phyloP scores from a whole-genome alignment of 768 basidiomycete species.

The Asterophora parasitica region DNA sequence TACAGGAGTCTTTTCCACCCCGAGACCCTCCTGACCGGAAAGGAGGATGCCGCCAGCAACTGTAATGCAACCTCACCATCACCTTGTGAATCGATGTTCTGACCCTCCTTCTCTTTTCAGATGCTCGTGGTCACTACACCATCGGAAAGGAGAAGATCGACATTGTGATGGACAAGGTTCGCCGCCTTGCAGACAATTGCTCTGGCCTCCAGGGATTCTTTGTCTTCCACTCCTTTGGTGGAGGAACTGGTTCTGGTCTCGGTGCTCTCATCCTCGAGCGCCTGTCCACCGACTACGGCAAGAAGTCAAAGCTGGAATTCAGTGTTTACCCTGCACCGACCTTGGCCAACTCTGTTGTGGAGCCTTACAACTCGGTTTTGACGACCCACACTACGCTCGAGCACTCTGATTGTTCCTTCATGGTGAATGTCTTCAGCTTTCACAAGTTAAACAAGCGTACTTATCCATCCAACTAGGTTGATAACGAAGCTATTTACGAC shows the following conservation, averaged over 20 bases:
- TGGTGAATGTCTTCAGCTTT: conserved; percentile 46
- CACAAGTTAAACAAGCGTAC: neutral
- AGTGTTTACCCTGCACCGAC: conserved; percentile 94
- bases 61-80: conserved; percentile 50
- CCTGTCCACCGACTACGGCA: conserved; percentile 95
- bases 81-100: conserved; percentile 8
- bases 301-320: conserved; percentile 98
- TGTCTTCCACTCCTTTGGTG: conserved; percentile 99
- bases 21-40: conserved; percentile 93
- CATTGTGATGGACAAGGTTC: conserved; percentile 91
- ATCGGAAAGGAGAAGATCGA: conserved; percentile 98
- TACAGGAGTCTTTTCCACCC: conserved; percentile 97
- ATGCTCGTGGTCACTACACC: conserved; percentile 97
- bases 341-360: conserved; percentile 91
- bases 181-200: conserved; percentile 95
- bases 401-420: conserved; percentile 99
- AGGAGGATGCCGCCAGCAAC: conserved; percentile 99
- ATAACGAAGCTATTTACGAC: conserved; percentile 94
- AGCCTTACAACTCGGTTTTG: conserved; percentile 96
- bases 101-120: conserved; percentile 33
- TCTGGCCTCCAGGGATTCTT: conserved; percentile 97
- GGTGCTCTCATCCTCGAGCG: conserved; percentile 94
- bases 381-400: conserved; percentile 98
- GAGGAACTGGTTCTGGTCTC: conserved; percentile 98
- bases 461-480: conserved; percentile 42